phyloP scores from a whole-genome alignment of 176 grass and related monocot species.

The Miscanthus lutarioriparius region DNA sequence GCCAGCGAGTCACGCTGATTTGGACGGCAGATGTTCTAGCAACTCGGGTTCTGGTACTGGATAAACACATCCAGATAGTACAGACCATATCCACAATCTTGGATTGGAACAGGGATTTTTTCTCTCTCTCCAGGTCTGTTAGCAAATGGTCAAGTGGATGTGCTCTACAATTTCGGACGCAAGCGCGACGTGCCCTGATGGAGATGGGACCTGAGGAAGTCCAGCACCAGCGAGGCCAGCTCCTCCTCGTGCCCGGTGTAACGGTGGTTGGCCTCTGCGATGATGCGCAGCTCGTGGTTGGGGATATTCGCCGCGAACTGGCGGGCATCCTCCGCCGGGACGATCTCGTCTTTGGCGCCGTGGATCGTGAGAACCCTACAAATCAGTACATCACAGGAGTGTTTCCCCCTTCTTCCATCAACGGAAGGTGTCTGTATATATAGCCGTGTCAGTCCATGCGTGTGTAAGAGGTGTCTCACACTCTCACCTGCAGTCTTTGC shows the following conservation, averaged over 20 bases:
- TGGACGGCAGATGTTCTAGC: not conserved
- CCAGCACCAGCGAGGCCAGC: constrained; percentile 47
- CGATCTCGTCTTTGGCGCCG: constrained; percentile 69
- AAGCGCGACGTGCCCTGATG: not conserved
- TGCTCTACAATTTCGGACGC: constrained; percentile 53
- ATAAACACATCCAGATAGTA: not conserved
- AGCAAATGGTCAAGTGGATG: not conserved
- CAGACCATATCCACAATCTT: not conserved
- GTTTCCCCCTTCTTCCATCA: not conserved
- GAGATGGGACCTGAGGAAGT: constrained; percentile 43
- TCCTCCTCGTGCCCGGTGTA: constrained; percentile 59
- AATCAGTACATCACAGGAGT: not conserved
- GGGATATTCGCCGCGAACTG: constrained; percentile 75
- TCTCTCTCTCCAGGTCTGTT: not conserved
- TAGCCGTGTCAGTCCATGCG: not conserved
- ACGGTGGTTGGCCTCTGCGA: constrained; percentile 69
- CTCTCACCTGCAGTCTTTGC: constrained; percentile 72
- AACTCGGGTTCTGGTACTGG: not conserved
- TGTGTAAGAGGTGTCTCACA: constrained; percentile 43
- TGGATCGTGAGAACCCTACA: constrained; percentile 79
- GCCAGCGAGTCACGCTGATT: not conserved
- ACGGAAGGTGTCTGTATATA: not conserved
- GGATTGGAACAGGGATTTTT: constrained; percentile 10
- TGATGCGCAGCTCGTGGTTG: constrained; percentile 64
- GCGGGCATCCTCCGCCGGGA: constrained; percentile 59